These are phyloP conservation scores for Intubia oerlemansii DNA, from an alignment of 2,329 filamentous ascomycete species.

Conservation along the genomic window DNA sequence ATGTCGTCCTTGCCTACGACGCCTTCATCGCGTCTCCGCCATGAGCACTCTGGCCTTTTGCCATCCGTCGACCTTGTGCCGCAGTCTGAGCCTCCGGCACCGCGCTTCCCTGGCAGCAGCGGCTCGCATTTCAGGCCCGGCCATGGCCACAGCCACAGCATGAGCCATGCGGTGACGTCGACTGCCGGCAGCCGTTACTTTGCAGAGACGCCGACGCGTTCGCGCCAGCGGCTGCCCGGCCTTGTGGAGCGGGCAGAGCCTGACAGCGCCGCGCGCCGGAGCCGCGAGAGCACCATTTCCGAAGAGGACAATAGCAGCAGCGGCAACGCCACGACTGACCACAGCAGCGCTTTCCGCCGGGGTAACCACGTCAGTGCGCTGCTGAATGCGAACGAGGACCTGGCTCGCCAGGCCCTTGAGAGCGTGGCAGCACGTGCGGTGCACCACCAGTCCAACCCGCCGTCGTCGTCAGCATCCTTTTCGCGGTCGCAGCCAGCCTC, in stretches of 20 bases:
- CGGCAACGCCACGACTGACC: too few relatives aligned
- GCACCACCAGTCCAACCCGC: conserved; percentile 2
- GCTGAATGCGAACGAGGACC: conserved; percentile 30
- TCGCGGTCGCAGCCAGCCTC: too few relatives aligned
- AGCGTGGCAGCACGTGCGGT: conserved; percentile 20
- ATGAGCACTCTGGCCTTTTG: conserved; percentile 29
- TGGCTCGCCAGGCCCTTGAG: conserved; percentile 30
- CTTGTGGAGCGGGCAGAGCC: conserved; percentile 1
- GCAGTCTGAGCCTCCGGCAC: conserved; percentile 32
- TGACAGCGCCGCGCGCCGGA: conserved; percentile 30
- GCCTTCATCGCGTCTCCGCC: conserved; percentile 32
- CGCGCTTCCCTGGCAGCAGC: conserved; percentile 2
- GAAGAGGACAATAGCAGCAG: conserved; percentile 19
- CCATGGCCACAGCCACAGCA: conserved; percentile 1
- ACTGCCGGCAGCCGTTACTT: conserved; percentile 14
- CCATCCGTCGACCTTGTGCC: conserved; percentile 42
- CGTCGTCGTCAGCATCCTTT: conserved; percentile 10
- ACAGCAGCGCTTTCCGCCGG: too few relatives aligned
- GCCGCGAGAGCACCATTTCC: conserved; percentile 73
- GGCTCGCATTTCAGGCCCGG: background rate
- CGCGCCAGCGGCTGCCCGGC: conserved; percentile 5
- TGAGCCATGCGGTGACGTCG: conserved; percentile 2
- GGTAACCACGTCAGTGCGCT: too few relatives aligned
- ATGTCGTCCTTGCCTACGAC: conserved; percentile 70
- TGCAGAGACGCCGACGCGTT: conserved; percentile 20